Percentiles rank a stretch among this genome's conserved stretches.
phyloP scores from a whole-genome alignment of 371 early-diverging fungal genomes.

The Mucor saturninus region DNA sequence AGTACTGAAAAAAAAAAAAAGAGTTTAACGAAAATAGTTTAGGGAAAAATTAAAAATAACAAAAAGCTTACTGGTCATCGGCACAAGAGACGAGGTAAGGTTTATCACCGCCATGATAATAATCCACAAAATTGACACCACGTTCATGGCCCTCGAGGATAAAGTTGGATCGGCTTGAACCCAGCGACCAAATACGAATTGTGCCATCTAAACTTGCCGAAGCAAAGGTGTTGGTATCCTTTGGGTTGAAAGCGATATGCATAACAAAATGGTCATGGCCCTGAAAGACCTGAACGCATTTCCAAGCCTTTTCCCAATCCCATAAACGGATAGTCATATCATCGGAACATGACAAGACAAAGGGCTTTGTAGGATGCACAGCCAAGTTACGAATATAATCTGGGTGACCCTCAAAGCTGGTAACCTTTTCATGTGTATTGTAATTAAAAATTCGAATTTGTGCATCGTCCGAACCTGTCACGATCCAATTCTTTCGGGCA shows the following conservation, averaged over 20 bases:
- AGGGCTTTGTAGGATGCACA: conserved; percentile 94
- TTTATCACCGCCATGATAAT: conserved; percentile 94
- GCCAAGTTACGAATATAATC: conserved; percentile 98
- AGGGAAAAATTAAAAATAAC: not conserved
- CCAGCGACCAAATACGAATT: conserved; percentile 91
- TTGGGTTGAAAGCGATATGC: conserved; percentile 96
- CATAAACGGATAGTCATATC: conserved; percentile 99
- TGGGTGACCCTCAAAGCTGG: conserved; percentile 96
- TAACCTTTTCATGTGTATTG: conserved; percentile 97
- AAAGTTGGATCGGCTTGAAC: conserved; percentile 85
- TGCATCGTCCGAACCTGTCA: conserved; percentile 97
- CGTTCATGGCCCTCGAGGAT: conserved; percentile 96
- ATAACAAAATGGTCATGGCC: conserved; percentile 99
- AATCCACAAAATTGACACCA: conserved; percentile 95
- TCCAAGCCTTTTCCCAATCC: conserved; percentile 99
- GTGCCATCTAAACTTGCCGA: conserved; percentile 94
- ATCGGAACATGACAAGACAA: conserved; percentile 95
- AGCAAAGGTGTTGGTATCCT: conserved; percentile 97
- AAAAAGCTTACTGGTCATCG: conserved; percentile 69
- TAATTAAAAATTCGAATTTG: conserved; percentile 99
- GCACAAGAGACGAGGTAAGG: conserved; percentile 94
- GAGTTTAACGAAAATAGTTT: too few species aligned
- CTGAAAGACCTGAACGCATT: conserved; percentile 93
- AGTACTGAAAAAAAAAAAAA: conserved; percentile 21
- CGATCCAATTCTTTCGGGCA: conserved; percentile 95